Conservation (phyloP, 2,329 filamentous ascomycete genomes). For the Ceratocystis cacaofunesta region DNA sequence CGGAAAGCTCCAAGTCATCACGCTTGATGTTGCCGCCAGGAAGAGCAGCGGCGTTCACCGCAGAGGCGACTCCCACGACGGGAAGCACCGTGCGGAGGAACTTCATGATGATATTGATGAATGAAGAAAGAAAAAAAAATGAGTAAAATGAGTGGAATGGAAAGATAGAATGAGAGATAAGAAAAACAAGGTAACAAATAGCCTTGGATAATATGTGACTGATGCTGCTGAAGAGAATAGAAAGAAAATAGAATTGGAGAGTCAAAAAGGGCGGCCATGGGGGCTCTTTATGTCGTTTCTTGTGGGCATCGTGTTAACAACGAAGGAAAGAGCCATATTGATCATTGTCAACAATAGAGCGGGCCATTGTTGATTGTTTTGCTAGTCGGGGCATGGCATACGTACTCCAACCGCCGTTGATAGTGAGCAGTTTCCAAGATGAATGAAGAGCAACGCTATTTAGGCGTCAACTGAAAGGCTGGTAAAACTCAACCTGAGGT, state of each 20-base stretch:
- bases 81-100: conserved; percentile 16
- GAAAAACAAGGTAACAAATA: conserved; percentile 14
- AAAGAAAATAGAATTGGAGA: neutral
- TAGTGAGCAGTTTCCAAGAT: neutral
- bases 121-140: conserved; percentile 8
- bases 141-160: conserved; percentile 5
- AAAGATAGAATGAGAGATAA: conserved; percentile 10
- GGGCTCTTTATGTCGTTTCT: conserved; percentile 8
- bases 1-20: conserved; percentile 12
- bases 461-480: neutral
- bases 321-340: neutral
- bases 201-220: conserved; percentile 11
- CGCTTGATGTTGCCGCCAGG: conserved; percentile 10
- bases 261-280: neutral
- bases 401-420: neutral
- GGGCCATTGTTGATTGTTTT: neutral
- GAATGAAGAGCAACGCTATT: neutral
- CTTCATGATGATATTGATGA: conserved; percentile 15
- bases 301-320: neutral
- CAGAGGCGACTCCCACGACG: conserved; percentile 16
- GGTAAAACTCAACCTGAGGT: neutral
- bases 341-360: neutral
- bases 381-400: neutral
- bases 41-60: conserved; percentile 14
- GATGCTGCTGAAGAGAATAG: conserved; percentile 12